Evolutionary conservation across 768 basidiomycete species (phyloP), one percentile per base, ranked within the genome.

Genomic region (Coprinopsis cinerea): DNA sequence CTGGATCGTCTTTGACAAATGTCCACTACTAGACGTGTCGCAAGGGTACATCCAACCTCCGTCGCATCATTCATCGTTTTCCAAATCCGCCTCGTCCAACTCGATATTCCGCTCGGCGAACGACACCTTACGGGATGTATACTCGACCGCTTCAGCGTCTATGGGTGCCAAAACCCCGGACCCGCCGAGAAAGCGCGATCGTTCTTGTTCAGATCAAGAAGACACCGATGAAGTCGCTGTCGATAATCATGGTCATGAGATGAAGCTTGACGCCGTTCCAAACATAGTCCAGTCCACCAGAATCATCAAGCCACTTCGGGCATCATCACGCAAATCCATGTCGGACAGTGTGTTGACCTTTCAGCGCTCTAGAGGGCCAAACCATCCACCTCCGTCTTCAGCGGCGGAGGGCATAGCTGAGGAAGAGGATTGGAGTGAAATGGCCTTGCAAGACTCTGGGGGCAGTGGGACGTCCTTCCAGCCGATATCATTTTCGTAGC

Each of bases 51-150:
- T 61, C 25, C 68, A 68, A 23, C 45, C 65, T 26, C 64, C 68
- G 6, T 61, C 69, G 9, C 22, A 32, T 17, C 36, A 51, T 51
- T 46, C 37, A 36, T 68, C 74, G 44, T 70, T 74, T 44, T 62
- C 67, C 53, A 73, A 68, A 57, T 57, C 74, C 47, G 59, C 68
- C 41, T 63, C 71, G 25, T 71, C 66, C 28, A 66, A 69, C 6
- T 55, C 57, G 47, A 75, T 79, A 55, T 81, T 82, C 58, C 73
- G 64, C 39, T 74, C 83, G 22, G 72, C 80, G 48, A 79, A 75
- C 47, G 82, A 83, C 61, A 76, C 70, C 9, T 65, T 81, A 48
- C 75, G 69, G 37, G 73, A 76, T 32, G 70, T 82, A 17, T 72
- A 67, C 47, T 59, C 61, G 30, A 54, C 42, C 20, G 18, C 27